phyloP scores from a whole-genome alignment of 768 basidiomycete genomes.

The Boletus rubropictus region DNA sequence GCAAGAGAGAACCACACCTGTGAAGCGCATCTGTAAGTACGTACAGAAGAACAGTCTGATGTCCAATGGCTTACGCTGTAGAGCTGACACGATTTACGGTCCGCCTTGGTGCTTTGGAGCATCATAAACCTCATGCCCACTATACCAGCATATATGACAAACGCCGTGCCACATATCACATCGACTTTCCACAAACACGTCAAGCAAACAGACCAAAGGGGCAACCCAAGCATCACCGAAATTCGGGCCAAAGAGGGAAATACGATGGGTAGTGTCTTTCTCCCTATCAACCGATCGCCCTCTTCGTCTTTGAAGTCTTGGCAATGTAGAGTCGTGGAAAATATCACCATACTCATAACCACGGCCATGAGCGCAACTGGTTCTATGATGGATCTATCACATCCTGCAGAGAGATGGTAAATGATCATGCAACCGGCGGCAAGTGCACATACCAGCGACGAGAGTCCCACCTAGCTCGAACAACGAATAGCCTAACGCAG shows the following conservation, averaged over 20 bases:
- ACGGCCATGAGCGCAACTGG: slow-evolving; percentile 27
- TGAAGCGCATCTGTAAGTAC: background rate
- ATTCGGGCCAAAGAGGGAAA: slow-evolving; percentile 30
- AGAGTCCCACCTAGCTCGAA: slow-evolving; percentile 37
- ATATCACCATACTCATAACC: slow-evolving; percentile 28
- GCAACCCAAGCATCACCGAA: slow-evolving; percentile 25
- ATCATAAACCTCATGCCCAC: slow-evolving; percentile 27
- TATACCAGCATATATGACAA: slow-evolving; percentile 21
- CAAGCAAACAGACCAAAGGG: slow-evolving; percentile 29
- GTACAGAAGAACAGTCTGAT: background rate
- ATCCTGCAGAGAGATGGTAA: slow-evolving; percentile 18
- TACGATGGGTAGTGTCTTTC: slow-evolving; percentile 41
- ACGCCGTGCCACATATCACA: slow-evolving; percentile 21
- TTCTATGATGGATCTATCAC: slow-evolving; percentile 21
- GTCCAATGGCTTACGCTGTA: slow-evolving; percentile 24
- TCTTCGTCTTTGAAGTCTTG: slow-evolving; percentile 38
- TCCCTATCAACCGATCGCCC: slow-evolving; percentile 36
- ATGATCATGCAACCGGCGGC: background rate
- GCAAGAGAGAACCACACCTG: slow-evolving; percentile 31
- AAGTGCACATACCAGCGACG: slow-evolving; percentile 28
- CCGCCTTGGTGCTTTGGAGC: slow-evolving; percentile 18
- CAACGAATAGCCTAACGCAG: slow-evolving; percentile 33
- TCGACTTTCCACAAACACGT: slow-evolving; percentile 26
- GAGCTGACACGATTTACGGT: slow-evolving; percentile 26
- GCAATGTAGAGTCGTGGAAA: slow-evolving; percentile 33